Base-by-base conservation (phyloP, 202 grass and related monocot genomes). In the Dendrocalamus latiflorus region DNA sequence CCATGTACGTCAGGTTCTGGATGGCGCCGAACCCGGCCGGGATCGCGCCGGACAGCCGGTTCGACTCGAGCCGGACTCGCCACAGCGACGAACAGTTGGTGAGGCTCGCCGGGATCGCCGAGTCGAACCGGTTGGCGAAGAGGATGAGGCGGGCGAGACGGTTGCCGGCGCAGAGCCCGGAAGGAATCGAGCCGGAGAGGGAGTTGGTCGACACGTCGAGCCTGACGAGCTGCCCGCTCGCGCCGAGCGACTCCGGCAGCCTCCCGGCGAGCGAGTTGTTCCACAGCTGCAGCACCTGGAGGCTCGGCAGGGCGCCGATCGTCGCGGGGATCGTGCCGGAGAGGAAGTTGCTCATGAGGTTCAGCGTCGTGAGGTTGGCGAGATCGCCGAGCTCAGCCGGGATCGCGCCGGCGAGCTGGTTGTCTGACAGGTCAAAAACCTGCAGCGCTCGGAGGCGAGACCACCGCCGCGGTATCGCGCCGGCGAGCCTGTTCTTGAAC, bases 141-240 rank as follows among this genome's bases (percentile, higher is more conserved):
- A n/a, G n/a, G n/a, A n/a, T 98, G 45, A 98, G 82, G 2, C 93
- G 84, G 30, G 81, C 83, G 15, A 98, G 95, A 0, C 80, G 78
- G 69, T 87, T 78, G 28, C 92, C 83, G 64, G 76, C 6, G 89
- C 95, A 98, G 28, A 98, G 18, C 1, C 68, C 34, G 1, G 90
- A 20, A 1, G 95, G 95, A 1, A 98, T 90, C 12, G 86, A 38
- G 26, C 95, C 95, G 68, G 87, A 77, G 30, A 98, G 88, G 1
- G 53, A 85, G 70, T 98, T 98, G 59, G 87, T 95, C 1, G 95
- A 98, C 77, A 93, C 89, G 64, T 98, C 95, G 6, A 98, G 83
- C 6, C 91, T 80, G 69, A 88, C 74, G 22, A 98, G 89, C 75
- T 33, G 79, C 11, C 76, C 8, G 34, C 80, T 90, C 8, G 64